phyloP scores from a whole-genome alignment of 176 grass and related monocot genomes.

The Carex kokanica region DNA sequence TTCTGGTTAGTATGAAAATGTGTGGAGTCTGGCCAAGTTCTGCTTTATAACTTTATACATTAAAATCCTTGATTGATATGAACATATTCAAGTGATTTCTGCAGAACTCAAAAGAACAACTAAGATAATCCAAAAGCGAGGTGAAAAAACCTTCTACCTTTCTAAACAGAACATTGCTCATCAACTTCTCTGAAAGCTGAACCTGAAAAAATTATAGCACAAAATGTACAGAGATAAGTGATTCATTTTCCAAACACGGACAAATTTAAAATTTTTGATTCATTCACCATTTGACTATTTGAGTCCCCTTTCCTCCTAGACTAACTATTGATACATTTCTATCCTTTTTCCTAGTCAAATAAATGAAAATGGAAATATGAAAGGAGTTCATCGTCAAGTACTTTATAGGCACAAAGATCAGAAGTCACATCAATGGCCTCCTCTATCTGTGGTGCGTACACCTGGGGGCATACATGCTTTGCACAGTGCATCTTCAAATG shows the following conservation, averaged over 20 bases:
- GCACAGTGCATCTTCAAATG: conserved; percentile 93
- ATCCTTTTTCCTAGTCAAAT: neutral
- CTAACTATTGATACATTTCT: neutral
- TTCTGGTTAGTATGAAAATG: neutral
- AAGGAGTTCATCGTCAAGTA: conserved; percentile 31
- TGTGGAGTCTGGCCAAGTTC: neutral
- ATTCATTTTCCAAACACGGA: conserved; percentile 8
- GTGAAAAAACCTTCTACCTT: conserved; percentile 39
- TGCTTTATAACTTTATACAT: neutral
- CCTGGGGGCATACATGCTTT: conserved; percentile 77
- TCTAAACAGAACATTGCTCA: conserved; percentile 92
- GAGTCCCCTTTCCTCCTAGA: neutral
- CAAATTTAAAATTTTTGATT: neutral
- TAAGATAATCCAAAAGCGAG: neutral
- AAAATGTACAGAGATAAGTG: conserved; percentile 20
- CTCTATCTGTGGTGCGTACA: conserved; percentile 93
- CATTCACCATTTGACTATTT: neutral
- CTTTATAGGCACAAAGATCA: conserved; percentile 97
- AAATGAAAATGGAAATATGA: conserved; percentile 4
- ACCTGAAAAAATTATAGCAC: conserved; percentile 47
- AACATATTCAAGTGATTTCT: neutral
- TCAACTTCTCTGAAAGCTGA: conserved; percentile 91
- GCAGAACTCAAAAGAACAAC: conserved; percentile 7
- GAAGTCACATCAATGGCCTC: conserved; percentile 98
- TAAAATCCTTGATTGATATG: neutral